Evolutionary conservation across 441 rosid species (phyloP), one percentile per base, ranked within the genome.

Genomic region (Bruguiera hainesii): DNA sequence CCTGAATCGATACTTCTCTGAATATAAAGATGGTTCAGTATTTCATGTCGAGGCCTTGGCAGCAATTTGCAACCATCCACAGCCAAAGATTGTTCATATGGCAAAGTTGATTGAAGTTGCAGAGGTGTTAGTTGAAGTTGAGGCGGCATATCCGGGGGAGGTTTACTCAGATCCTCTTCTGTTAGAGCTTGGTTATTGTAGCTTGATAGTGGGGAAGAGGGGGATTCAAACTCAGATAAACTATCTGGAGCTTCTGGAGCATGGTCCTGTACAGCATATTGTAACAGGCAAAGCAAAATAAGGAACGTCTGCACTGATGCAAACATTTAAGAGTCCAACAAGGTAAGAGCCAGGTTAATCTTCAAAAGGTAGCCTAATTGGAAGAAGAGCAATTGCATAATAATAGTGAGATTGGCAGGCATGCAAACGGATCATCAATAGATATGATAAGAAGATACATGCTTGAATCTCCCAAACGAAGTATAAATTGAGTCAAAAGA

Each of bases 181-280:
- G 42, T 64, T 29, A 85, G 52, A n/a, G 70, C 46, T 57, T 70
- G 71, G 35, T 68, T 83, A 62, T 75, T 64, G 63, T 87, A 87
- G 79, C 89, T 87, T 70, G 84, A 77, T 60, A 65, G 61, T 1
- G 92, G 92, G 25, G 92, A 87, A 62, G 86, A 69, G 49, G 89
- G 86, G 56, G 70, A 35, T 63, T 71, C 81, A 7, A 85, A 82
- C 71, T 83, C 88, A 1, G 84, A 71, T 35, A 79, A 64, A 73
- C 73, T 77, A 63, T 76, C 76, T 21, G 58, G 74, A 55, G 79
- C 74, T 68, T 83, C 88, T n/a, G 87, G 82, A 61, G 71, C 71
- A 28, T 73, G 68, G 13, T 85, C 88, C 86, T 85, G 80, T 50
- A 15, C 29, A 73, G 20, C 30, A 70, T 29, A 75, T 21, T 39